Base-by-base conservation (phyloP, 2,329 filamentous ascomycete genomes). In the Cercospora beticola region DNA sequence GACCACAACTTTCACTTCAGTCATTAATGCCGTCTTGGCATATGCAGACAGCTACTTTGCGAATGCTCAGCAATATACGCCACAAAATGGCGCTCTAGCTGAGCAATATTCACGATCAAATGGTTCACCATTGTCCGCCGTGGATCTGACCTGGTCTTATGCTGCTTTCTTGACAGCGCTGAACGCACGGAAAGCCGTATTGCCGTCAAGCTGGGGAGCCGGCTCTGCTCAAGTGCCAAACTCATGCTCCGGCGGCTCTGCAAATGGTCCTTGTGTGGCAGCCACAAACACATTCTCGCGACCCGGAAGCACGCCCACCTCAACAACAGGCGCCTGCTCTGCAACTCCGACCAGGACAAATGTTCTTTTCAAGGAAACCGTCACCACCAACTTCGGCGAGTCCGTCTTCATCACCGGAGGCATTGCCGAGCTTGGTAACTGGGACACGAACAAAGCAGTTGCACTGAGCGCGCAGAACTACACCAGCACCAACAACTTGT, bases 71-170 rank as follows among this genome's bases (percentile, higher is more conserved):
- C 68, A 81, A 68, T 86, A 86, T 74, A 86, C 87, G 0, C 83
- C 84, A 2, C 72, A 83, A 0, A 86, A 88, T 71, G 91, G 91
- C n/a, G 85, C 85, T 1, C 77, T 92, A 14, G 82, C 88, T 1
- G 90, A 93, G 81, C 90, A 92, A 77, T 92, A 86, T 74, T 83
- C 86, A 71, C 85, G 85, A 72, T 77, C 74, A 14, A 76, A 74
- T 33, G 82, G 82, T 31, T 71, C 74, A 0, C 88, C 87, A 1
- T 80, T 89, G 4, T 91, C 89, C 1, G 90, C 90, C 0, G 80
- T 82, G 18, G 88, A 92, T 71, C 81, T 92, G 30, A 92, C 90
- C 3, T 92, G 90, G 90, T 91, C 89, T 0, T 92, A 92, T 72
- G 89, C 89, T 1, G 85, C 89, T 0, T 89, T 92, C 78, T 80